Percentiles rank a stretch among this genome's conserved stretches.
phyloP scores from a whole-genome alignment of 805 yeast species.

The Saccharomycopsis fodiens region DNA sequence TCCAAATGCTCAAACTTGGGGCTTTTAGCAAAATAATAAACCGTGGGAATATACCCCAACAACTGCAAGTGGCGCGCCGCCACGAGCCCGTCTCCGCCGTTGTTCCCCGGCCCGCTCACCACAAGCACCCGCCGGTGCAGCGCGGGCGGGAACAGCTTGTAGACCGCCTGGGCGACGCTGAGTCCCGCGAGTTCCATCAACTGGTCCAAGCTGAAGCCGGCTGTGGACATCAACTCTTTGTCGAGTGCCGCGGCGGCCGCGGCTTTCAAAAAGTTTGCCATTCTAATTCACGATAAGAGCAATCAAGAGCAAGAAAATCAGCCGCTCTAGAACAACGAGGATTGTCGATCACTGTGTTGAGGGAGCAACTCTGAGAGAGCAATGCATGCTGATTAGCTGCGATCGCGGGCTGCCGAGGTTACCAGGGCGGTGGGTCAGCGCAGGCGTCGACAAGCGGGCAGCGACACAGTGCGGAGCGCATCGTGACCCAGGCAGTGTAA shows the following conservation, averaged over 20 bases:
- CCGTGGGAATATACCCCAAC: slow-evolving; percentile 69
- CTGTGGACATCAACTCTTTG: slow-evolving; percentile 76
- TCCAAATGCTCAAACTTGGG: slow-evolving; percentile 52
- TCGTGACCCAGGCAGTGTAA: too few species aligned
- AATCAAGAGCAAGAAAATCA: too few species aligned
- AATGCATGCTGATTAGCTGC: too few species aligned
- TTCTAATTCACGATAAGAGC: too few species aligned
- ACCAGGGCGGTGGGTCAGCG: too few species aligned
- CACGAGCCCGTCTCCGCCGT: slow-evolving; percentile 93
- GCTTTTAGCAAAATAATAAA: slow-evolving; percentile 55
- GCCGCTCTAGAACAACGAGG: too few species aligned
- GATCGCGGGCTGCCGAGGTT: too few species aligned
- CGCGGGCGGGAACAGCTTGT: slow-evolving; percentile 54
- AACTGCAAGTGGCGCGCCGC: slow-evolving; percentile 85
- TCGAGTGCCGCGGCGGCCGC: slow-evolving; percentile 70
- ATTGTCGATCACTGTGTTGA: too few species aligned
- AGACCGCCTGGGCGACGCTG: slow-evolving; percentile 84
- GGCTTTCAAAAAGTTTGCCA: slow-evolving; percentile 34
- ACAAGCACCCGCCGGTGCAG: slow-evolving; percentile 47
- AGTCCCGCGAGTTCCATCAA: slow-evolving; percentile 95
- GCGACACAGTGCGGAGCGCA: too few species aligned
- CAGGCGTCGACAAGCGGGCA: too few species aligned
- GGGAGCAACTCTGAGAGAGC: not conserved
- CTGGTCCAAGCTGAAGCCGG: slow-evolving; percentile 78
- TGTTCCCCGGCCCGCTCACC: slow-evolving; percentile 92